Percentiles rank a stretch among this genome's conserved stretches.
phyloP scores from a whole-genome alignment of 331 rosid genomes.

The Acacia pycnantha region DNA sequence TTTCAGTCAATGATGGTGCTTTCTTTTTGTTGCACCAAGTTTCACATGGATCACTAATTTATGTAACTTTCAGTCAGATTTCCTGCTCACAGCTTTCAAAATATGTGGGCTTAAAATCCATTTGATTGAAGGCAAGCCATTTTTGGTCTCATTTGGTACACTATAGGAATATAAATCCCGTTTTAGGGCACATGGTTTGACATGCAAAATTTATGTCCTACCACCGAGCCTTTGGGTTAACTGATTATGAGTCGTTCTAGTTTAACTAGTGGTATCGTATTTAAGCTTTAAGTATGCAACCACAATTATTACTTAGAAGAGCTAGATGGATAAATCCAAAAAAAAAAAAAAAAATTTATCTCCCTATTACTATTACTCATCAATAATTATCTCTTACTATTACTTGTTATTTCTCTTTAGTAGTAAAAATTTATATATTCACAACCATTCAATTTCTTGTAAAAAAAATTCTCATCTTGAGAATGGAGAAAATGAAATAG shows the following conservation, averaged over 20 bases:
- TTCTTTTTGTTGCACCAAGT: neutral
- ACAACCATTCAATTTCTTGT: neutral
- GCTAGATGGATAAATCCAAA: too few species aligned
- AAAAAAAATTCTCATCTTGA: neutral
- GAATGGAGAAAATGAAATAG: neutral
- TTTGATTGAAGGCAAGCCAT: neutral
- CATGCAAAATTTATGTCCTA: neutral
- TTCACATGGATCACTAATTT: neutral
- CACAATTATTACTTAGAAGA: too few species aligned
- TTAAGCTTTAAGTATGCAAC: too few species aligned
- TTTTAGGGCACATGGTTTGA: neutral
- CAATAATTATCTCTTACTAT: neutral
- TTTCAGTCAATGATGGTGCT: neutral
- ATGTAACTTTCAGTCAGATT: neutral
- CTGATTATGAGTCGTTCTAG: too few species aligned
- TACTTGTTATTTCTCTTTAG: neutral
- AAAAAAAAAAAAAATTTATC: too few species aligned
- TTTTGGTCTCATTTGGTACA: neutral
- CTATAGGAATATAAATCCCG: neutral
- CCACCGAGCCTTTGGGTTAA: accelerated
- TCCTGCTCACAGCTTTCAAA: neutral
- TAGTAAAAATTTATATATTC: neutral
- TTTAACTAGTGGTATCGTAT: too few species aligned
- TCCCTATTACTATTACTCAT: neutral
- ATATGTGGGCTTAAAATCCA: neutral